These are phyloP conservation scores for Microbotryum violaceum DNA, from an alignment of 1,284 basidiomycete species.

Conservation along the genomic window DNA sequence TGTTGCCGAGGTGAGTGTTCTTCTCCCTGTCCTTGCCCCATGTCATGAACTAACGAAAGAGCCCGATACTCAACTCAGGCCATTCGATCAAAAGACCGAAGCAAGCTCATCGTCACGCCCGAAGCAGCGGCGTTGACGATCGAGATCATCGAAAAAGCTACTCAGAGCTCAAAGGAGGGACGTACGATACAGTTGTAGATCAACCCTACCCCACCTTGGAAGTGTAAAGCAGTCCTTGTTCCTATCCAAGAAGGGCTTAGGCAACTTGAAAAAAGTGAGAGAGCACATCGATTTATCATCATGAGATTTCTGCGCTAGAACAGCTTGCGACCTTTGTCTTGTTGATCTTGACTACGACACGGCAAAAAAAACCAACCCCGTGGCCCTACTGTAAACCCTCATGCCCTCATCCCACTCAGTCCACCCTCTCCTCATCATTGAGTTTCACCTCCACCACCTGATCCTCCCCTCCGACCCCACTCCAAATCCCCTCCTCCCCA, in stretches of 20 bases:
- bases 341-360: no score
- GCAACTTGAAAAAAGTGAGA: no score
- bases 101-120: constrained; percentile 57
- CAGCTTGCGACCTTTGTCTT: not conserved
- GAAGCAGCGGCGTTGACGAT: constrained; percentile 60
- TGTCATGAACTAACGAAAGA: not conserved
- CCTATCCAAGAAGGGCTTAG: not conserved
- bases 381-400: no score
- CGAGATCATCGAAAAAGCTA: constrained; percentile 63
- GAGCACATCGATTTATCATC: no score
- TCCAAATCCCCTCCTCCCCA: no score
- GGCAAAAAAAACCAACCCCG: no score
- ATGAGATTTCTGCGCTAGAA: no score
- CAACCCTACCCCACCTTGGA: constrained; percentile 3
- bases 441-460: no score
- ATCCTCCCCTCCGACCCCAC: no score
- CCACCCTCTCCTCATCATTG: no score
- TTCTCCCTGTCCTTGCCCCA: not conserved
- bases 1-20: constrained; percentile 24
- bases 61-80: constrained; percentile 33
- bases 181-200: constrained; percentile 45
- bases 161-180: constrained; percentile 56
- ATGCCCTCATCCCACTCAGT: no score
- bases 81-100: constrained; percentile 49
- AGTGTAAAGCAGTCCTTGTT: not conserved